phyloP scores from a whole-genome alignment of 2,329 filamentous ascomycete genomes.

The Raffaelea albimanens region DNA sequence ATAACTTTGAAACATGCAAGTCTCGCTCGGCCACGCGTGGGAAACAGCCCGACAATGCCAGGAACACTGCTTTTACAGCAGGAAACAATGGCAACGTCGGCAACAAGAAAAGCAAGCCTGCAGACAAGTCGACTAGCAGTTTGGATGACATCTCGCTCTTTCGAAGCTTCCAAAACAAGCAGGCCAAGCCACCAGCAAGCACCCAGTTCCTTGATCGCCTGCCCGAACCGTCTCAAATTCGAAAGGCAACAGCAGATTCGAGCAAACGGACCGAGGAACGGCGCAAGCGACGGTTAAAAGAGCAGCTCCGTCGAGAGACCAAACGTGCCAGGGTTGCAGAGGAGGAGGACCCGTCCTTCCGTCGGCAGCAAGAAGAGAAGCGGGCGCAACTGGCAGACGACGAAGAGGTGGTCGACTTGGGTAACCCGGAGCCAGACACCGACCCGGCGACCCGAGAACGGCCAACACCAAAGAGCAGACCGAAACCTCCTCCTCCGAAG shows the following conservation, averaged over 20 bases:
- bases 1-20: neutral
- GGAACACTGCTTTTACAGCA: too few species aligned
- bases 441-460: too few species aligned
- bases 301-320: neutral
- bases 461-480: neutral
- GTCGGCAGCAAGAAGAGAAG: too few species aligned
- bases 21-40: neutral
- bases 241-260: neutral
- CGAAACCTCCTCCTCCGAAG: too few species aligned
- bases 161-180: constrained; percentile 1
- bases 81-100: too few species aligned
- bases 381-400: too few species aligned
- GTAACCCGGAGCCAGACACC: neutral
- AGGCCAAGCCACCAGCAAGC: neutral
- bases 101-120: neutral
- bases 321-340: neutral
- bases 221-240: constrained; percentile 2
- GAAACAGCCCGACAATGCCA: too few species aligned
- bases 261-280: neutral
- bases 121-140: neutral
- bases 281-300: neutral
- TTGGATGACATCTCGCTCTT: neutral
- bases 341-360: neutral
- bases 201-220: neutral
- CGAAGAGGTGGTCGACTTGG: too few species aligned